Base-by-base conservation (phyloP, 208 protist species). In the Leishmania lainsoni region DNA sequence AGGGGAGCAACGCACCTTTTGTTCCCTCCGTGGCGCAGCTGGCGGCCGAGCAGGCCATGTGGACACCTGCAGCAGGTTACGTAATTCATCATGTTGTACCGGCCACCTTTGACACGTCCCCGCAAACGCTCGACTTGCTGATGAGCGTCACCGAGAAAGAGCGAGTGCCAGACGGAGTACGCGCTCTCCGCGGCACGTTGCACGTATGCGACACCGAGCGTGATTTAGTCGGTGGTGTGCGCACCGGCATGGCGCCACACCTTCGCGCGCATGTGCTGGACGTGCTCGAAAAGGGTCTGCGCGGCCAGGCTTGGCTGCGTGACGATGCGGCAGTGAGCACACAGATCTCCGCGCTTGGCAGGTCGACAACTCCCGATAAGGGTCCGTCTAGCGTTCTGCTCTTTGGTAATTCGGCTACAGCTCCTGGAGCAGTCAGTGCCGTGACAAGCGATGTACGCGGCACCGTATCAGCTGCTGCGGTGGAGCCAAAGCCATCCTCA, bases 141-240 rank as follows among this genome's bases (percentile, higher is more conserved):
- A 45, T 83, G 65, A 84, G 83, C 59, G 78, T 83, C 71, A 81
- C 72, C 54, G 77, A 86, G 49, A 84, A 80, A 52, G 84, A 91
- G 29, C 73, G 63, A 51, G 84, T 86, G 51, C 66, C 81, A 35
- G 89, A 89, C 1, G 87, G 79, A 32, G 80, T 94, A 17, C 79
- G 89, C 6, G 75, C 72, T 10, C 87, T 91, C 72, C 93, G 93
- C 48, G 78, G 71, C 51, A 76, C 78, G 22, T 79, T 95, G 75
- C 83, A 85, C 26, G 78, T 91, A 54, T 95, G 89, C 74, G 83
- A 87, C 73, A 69, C 83, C 35, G 32, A 76, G 29, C 72, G 75
- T 35, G 93, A 97, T 68, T 78, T 94, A 42, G 88, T 93, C 0
- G 93, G 91, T 54, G 93, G 91, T 1, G 79, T 89, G 54, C 78